Percentiles rank a stretch among this genome's conserved stretches.
phyloP scores from a whole-genome alignment of 2,329 filamentous ascomycete species.

The Cadophora sp. region DNA sequence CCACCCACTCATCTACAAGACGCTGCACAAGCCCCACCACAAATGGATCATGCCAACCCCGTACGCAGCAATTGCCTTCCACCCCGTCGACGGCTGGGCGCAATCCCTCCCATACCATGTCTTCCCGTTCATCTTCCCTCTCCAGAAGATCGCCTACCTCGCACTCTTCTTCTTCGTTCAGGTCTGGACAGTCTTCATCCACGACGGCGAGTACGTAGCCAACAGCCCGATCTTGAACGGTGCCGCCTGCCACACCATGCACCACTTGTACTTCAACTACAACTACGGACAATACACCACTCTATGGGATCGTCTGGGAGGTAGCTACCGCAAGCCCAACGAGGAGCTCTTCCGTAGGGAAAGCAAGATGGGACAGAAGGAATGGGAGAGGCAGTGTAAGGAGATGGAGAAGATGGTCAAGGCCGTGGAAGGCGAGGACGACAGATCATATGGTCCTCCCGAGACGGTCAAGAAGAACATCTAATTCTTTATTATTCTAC shows the following conservation, averaged over 20 bases:
- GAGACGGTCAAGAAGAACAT: slow-evolving; percentile 31
- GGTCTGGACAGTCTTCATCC: slow-evolving; percentile 95
- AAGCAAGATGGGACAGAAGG: slow-evolving; percentile 80
- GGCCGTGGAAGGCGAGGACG: slow-evolving; percentile 55
- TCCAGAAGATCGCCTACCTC: slow-evolving; percentile 90
- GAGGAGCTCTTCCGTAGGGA: slow-evolving; percentile 84
- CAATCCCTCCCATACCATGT: slow-evolving; percentile 93
- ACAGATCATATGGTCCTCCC: slow-evolving; percentile 40
- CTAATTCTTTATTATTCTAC: not conserved
- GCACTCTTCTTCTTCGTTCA: slow-evolving; percentile 91
- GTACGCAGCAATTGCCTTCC: slow-evolving; percentile 91
- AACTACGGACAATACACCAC: slow-evolving; percentile 97
- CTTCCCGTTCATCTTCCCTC: slow-evolving; percentile 90
- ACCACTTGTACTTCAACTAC: slow-evolving; percentile 87
- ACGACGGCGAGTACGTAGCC: slow-evolving; percentile 93
- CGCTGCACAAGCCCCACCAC: slow-evolving; percentile 95
- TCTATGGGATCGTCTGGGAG: slow-evolving; percentile 86
- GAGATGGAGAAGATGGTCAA: slow-evolving; percentile 69
- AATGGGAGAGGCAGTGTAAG: slow-evolving; percentile 82
- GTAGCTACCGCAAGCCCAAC: slow-evolving; percentile 87
- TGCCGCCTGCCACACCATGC: slow-evolving; percentile 91
- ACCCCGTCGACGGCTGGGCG: slow-evolving; percentile 88
- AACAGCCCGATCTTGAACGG: slow-evolving; percentile 94
- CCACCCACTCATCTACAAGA: slow-evolving; percentile 82
- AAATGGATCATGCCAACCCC: slow-evolving; percentile 99